Base-by-base conservation (phyloP, 2,329 filamentous ascomycete genomes). In the Clonostachys rosea region DNA sequence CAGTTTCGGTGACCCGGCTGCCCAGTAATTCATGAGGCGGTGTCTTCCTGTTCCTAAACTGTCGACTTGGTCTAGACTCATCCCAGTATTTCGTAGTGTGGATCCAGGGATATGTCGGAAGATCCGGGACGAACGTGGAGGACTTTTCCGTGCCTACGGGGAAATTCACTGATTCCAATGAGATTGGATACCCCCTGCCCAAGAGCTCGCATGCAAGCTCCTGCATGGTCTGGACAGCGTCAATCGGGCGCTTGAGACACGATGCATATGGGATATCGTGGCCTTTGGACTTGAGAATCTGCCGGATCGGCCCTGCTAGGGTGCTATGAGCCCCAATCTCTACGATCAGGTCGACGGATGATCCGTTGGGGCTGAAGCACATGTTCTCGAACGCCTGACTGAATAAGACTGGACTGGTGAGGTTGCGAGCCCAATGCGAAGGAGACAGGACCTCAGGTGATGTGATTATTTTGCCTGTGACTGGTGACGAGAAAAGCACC, bases 401-500 rank as follows among this genome's bases (percentile, higher is more conserved):
- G 46, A 48, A 54, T 13, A 45, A 48, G 7, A 61, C 56, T 8
- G 54, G 50, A 9, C 51, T 52, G 17, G 56, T 49, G 44, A 62
- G 48, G 51, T 56, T 59, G 10, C 44, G 46, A 11, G 44, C 48
- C 56, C 56, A 60, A 50, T 59, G 59, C 9, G 41, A 49, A 14
- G 36, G 24, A 20, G 39, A 20, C 11, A 47, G 12, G n/a, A 45
- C 48, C 54, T 5, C 37, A 7, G 24, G 24, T 24, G 24, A 24
- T 24, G 24, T 24, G 24, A 24, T 24, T 24, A 24, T 24, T n/a
- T 49, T 34, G 6, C 68, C 64, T 11, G 61, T 64, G n/a, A 73
- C 64, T 1, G 70, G 67, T 0, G 72, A 75, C 47, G 71, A 63
- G 63, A 75, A 73, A 7, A 40, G 49, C 33, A 59, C 45, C 9